Evolutionary conservation across 2,329 filamentous ascomycete genomes (phyloP), one percentile per base, ranked within the genome.

Genomic region (Beauveria medogensis): DNA sequence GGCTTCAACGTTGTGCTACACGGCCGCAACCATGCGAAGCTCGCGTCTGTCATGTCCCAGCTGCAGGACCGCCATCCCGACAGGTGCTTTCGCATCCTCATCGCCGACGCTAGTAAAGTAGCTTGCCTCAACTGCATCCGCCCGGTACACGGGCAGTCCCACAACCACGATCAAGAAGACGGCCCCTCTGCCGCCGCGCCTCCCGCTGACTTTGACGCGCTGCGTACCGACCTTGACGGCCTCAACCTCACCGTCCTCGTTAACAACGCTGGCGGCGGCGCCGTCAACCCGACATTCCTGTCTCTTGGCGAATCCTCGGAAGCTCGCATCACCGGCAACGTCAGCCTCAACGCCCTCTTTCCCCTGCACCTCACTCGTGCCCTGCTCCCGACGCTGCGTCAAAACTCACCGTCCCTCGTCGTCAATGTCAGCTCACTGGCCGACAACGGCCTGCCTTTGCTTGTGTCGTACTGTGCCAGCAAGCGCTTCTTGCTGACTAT

Each of bases 261-360:
- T 59, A 67, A 67, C 41, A 67, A 67, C 37, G 66, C 65, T 18
- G 66, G 66, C 22, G 79, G 79, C 12, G 69, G 65, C 5, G 59
- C 65, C 3, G 59, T 63, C 14, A 56, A 70, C 60, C 68, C 71
- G 4, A 63, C 67, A 1, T 80, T 73, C 61, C 68, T 67, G 4
- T 64, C 72, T 2, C 67, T 82, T 5, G 68, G 73, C 14, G 67
- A 74, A 2, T 70, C 70, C 12, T 68, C 72, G 0, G 66, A 70
- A 18, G 65, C 70, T 0, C 70, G 78, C 37, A 69, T 81, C 61
- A 71, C 60, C 64, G 59, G 63, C n/a, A 73, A 76, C 26, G 69
- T 82, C 59, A 75, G 75, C 59, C 68, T 79, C 60, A 84, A 84
- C 65, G 72, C 74, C 3, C 69, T 76, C 4, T 85, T 84, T 64